Base-by-base conservation (phyloP, 1,284 basidiomycete species). In the Xerocomus minutiporus region DNA sequence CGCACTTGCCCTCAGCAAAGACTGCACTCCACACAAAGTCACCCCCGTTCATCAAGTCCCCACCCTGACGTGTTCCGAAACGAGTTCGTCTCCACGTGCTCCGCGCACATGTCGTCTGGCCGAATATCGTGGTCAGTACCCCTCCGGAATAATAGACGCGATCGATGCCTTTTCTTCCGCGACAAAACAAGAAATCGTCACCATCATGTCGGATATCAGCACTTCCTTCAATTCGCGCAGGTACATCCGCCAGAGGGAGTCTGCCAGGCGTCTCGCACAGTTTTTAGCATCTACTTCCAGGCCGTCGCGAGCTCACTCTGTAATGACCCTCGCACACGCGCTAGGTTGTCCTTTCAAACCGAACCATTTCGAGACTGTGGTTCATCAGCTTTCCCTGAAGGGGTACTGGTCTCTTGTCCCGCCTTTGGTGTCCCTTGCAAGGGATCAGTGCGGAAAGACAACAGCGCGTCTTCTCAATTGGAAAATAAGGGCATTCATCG, bases 381-480 rank as follows among this genome's bases (percentile, higher is more conserved):
- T 75, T 31, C 68, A 75, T 60, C 75, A 71, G 39, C 67, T 87
- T 29, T 76, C 81, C 28, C 60, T 65, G 5, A 61, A 60, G 44
- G 67, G 71, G 26, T 63, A 73, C 32, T 89, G 86, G 87, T 56
- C 65, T 38, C 62, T 71, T 9, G 69, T 89, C 4, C 70, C 78
- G 25, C 58, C 65, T 25, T 61, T 81, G 15, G 76, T 80, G 40
- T 61, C 66, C 28, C 67, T 80, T 15, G 82, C 76, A 47, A 73
- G 71, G 53, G 61, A 68, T 36, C 76, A 80, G 17, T 72, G 75
- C 9, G 75, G 77, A 46, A 72, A 70, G 51, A 73, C 76, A 1
- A 82, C 80, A 3, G 60, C 70, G 31, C 76, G 80, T 25, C 70
- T 90, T 20, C 73, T 90, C 59, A 83, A 90, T 65, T 89, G 85